Conservation (phyloP, 2,329 filamentous ascomycete species). For the Colletotrichum tofieldiae region DNA sequence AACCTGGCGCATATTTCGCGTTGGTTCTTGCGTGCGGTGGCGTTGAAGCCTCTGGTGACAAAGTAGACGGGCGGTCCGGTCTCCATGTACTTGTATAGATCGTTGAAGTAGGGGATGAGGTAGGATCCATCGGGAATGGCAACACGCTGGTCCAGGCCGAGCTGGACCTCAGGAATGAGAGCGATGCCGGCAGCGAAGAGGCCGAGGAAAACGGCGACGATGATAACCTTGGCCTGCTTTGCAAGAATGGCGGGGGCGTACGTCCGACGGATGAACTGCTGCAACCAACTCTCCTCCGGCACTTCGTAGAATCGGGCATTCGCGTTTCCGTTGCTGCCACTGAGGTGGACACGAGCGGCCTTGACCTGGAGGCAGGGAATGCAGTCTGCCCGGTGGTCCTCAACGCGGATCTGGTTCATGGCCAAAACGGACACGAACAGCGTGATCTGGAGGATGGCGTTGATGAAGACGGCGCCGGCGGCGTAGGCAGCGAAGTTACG, state of each 20-base stretch:
- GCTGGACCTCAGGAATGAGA: constrained; percentile 85
- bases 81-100: constrained; percentile 93
- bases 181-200: constrained; percentile 89
- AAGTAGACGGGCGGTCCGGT: constrained; percentile 97
- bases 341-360: constrained; percentile 78
- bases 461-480: constrained; percentile 96
- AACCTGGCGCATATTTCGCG: constrained; percentile 92
- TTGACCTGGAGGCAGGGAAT: constrained; percentile 90
- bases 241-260: constrained; percentile 89
- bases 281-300: constrained; percentile 86
- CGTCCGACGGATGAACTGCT: constrained; percentile 89
- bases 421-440: constrained; percentile 96
- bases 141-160: constrained; percentile 94
- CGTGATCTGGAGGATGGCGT: constrained; percentile 95
- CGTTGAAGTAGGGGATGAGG: constrained; percentile 95
- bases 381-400: constrained; percentile 90
- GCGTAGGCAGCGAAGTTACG: constrained; percentile 98
- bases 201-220: constrained; percentile 88
- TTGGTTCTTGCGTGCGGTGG: constrained; percentile 82
- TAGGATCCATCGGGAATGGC: constrained; percentile 96
- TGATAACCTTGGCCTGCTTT: constrained; percentile 82
- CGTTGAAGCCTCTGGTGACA: constrained; percentile 86
- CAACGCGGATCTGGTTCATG: constrained; percentile 91
- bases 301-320: constrained; percentile 78
- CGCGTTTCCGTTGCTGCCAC: constrained; percentile 71